Conservation (phyloP, 169 alveolate genomes). For the Eimeria praecox region DNA sequence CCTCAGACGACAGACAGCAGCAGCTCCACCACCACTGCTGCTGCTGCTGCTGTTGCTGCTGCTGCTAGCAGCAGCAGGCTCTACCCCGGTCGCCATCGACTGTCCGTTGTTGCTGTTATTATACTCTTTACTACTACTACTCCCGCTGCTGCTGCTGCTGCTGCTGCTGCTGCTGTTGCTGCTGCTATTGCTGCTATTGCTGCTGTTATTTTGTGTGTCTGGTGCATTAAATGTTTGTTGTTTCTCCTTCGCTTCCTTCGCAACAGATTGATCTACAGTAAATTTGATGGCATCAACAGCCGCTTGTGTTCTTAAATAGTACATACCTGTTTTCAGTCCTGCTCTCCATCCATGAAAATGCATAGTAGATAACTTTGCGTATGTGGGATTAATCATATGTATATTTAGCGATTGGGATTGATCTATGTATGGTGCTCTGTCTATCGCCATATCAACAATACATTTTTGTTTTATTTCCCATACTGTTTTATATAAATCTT, state of each 20-base stretch:
- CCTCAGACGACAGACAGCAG: not conserved
- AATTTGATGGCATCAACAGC: conserved; percentile 99
- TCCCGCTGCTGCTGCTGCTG: conserved; percentile 23
- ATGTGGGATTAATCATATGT: conserved; percentile 97
- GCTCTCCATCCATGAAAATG: conserved; percentile 99
- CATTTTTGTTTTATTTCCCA: conserved; percentile 99
- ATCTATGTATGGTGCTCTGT: conserved; percentile 89
- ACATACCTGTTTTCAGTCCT: conserved; percentile 98
- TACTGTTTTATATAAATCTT: conserved; percentile 96
- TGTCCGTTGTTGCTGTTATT: not conserved
- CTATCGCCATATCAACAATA: conserved; percentile 98
- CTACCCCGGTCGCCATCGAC: not conserved
- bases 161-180: conserved; percentile 8
- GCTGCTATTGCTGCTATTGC: not conserved
- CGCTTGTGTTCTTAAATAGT: conserved; percentile 98
- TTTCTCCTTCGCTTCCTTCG: conserved; percentile 17
- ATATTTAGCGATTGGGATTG: conserved; percentile 97
- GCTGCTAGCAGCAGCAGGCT: not conserved
- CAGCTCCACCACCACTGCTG: not conserved
- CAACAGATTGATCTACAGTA: conserved; percentile 94
- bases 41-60: conserved; percentile 27
- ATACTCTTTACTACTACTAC: too few species aligned
- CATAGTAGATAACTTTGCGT: conserved; percentile 98
- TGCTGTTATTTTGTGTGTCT: not conserved
- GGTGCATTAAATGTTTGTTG: not conserved